phyloP scores from a whole-genome alignment of 23 red algal genomes.

The Agarophyton chilense region DNA sequence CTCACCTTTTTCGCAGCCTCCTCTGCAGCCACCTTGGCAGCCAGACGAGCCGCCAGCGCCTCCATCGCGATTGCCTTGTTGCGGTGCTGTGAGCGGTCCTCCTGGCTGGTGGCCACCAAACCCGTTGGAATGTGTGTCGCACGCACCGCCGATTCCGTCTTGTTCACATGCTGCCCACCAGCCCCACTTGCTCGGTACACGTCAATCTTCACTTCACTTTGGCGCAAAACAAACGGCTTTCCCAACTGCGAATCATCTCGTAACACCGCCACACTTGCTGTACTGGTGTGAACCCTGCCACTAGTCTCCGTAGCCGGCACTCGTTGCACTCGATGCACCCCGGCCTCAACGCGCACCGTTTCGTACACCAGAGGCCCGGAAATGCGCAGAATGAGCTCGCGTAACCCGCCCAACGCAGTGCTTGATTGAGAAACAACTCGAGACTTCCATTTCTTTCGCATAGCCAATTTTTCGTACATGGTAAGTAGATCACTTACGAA shows the following conservation, averaged over 20 bases:
- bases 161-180: conserved; percentile 97
- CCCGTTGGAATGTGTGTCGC: conserved; percentile 89
- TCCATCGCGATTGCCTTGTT: conserved; percentile 78
- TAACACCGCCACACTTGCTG: conserved; percentile 83
- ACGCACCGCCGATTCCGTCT: conserved; percentile 90
- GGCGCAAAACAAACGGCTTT: background rate
- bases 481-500: conserved; percentile 74
- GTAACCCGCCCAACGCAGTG: conserved; percentile 50
- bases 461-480: conserved; percentile 77
- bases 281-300: conserved; percentile 90
- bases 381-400: conserved; percentile 72
- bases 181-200: conserved; percentile 89
- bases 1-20: background rate
- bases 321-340: conserved; percentile 96
- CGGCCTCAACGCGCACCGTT: conserved; percentile 76
- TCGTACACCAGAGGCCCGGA: conserved; percentile 39
- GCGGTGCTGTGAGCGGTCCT: conserved; percentile 80
- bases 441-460: conserved; percentile 46
- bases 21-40: conserved; percentile 31
- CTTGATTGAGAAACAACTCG: conserved; percentile 32
- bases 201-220: conserved; percentile 69
- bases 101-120: conserved; percentile 75
- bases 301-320: conserved; percentile 89
- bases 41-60: conserved; percentile 53
- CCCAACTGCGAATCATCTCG: conserved; percentile 40